These are phyloP conservation scores for Hanseniaspora mollemarum DNA, from an alignment of 805 yeast genomes.

Conservation along the genomic window DNA sequence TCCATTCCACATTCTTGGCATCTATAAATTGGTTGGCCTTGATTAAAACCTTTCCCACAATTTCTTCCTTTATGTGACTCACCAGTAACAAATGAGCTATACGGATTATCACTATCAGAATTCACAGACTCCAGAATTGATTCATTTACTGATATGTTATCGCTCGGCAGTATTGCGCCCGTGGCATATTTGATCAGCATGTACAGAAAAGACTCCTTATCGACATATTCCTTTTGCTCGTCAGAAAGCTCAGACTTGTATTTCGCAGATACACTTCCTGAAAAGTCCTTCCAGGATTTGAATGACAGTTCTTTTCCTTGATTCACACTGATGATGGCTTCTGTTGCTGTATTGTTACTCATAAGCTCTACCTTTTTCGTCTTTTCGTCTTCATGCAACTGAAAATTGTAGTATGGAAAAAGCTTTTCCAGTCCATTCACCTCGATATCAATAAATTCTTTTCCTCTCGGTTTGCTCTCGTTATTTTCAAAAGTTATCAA, in stretches of 20 bases:
- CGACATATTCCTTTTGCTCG: background rate
- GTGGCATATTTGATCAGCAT: background rate
- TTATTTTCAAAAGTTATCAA: background rate
- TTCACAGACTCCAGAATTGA: background rate
- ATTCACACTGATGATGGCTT: background rate
- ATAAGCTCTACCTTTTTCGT: background rate
- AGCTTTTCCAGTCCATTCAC: background rate
- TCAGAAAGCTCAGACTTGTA: background rate
- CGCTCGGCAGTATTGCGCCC: background rate
- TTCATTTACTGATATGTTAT: background rate
- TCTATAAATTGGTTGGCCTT: conserved; percentile 57
- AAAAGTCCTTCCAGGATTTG: background rate
- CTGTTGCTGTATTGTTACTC: background rate
- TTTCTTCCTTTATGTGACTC: conserved; percentile 44
- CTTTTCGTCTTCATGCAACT: background rate
- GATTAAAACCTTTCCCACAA: conserved; percentile 53
- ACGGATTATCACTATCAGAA: background rate
- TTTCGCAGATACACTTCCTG: background rate
- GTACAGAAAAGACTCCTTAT: background rate
- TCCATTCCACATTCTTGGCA: conserved; percentile 70
- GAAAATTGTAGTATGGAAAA: background rate
- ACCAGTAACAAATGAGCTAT: background rate
- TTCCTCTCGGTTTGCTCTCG: background rate
- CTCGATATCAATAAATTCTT: background rate
- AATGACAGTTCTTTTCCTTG: background rate